Percentiles rank a stretch among this genome's conserved stretches.
These are phyloP conservation scores for Agaricus subrufescens DNA, from an alignment of 768 basidiomycete genomes.

Conservation along the genomic window DNA sequence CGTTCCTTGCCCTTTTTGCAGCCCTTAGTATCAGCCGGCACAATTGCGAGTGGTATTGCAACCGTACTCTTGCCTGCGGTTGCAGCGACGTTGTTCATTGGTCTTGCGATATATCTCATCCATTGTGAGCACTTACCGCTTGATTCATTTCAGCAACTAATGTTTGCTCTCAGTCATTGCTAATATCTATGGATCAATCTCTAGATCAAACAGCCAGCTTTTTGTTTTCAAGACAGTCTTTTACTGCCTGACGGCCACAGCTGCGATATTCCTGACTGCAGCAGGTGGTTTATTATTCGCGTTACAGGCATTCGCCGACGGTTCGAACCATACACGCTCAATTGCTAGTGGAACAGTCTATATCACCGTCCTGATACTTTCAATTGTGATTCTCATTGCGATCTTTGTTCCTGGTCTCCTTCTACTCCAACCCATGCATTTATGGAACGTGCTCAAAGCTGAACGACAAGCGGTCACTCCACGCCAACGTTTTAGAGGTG, in stretches of 20 bases:
- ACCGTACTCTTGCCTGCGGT: slow-evolving; percentile 67
- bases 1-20: slow-evolving; percentile 66
- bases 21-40: slow-evolving; percentile 42
- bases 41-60: slow-evolving; percentile 57
- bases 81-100: slow-evolving; percentile 53
- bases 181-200: slow-evolving; percentile 51
- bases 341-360: slow-evolving; percentile 71
- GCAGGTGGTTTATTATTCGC: slow-evolving; percentile 71
- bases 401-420: slow-evolving; percentile 68
- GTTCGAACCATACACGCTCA: slow-evolving; percentile 31
- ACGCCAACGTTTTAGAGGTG: slow-evolving; percentile 74
- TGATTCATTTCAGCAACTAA: slow-evolving; percentile 7
- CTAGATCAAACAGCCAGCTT: slow-evolving; percentile 58
- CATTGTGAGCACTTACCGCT: slow-evolving; percentile 40
- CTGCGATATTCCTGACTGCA: slow-evolving; percentile 55
- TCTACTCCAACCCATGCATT: slow-evolving; percentile 63
- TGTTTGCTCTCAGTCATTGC: slow-evolving; percentile 38
- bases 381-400: slow-evolving; percentile 58
- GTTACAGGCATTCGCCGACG: slow-evolving; percentile 49
- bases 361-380: slow-evolving; percentile 56
- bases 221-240: slow-evolving; percentile 62
- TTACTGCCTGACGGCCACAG: slow-evolving; percentile 48
- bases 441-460: slow-evolving; percentile 52
- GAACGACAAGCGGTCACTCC: slow-evolving; percentile 67
- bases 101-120: slow-evolving; percentile 46